phyloP scores from a whole-genome alignment of 176 grass and related monocot genomes.

The Aechmea fasciata region DNA sequence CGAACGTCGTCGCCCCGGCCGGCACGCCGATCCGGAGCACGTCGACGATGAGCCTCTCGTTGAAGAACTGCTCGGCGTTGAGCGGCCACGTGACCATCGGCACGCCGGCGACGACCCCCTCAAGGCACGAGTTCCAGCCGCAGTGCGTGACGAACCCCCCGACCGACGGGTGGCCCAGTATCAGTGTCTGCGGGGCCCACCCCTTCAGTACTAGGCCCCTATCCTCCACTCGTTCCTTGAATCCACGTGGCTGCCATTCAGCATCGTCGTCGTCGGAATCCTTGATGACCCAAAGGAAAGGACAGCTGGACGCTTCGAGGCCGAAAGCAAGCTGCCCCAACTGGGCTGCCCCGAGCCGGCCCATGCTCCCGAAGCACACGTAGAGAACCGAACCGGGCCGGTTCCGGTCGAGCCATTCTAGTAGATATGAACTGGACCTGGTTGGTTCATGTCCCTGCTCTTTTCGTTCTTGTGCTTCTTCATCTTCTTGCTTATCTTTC shows the following conservation, averaged over 20 bases:
- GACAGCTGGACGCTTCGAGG: constrained; percentile 2
- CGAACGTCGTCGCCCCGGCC: neutral
- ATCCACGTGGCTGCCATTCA: neutral
- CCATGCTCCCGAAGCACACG: constrained; percentile 30
- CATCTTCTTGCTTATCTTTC: neutral
- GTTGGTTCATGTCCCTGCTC: no score
- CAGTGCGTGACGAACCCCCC: constrained; percentile 32
- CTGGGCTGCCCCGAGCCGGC: neutral
- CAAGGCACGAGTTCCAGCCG: constrained; percentile 32
- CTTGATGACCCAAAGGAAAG: constrained; percentile 22
- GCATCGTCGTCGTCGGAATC: neutral
- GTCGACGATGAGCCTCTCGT: constrained; percentile 27
- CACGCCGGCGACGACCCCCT: constrained; percentile 15
- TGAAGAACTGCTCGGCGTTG: constrained; percentile 17
- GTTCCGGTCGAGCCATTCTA: constrained; percentile 25
- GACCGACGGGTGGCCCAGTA: constrained; percentile 5
- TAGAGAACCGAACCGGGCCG: constrained; percentile 21
- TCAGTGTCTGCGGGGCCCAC: constrained; percentile 28
- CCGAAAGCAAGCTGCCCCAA: constrained; percentile 30
- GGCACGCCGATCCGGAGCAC: constrained; percentile 3
- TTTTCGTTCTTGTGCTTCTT: no score
- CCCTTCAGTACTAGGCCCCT: constrained; percentile 9
- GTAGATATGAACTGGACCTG: neutral
- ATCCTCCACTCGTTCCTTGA: neutral
- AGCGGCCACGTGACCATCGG: constrained; percentile 26